Evolutionary conservation across 2,329 filamentous ascomycete species (phyloP), one percentile per base, ranked within the genome.

Genomic region (Colletotrichum plurivorum): DNA sequence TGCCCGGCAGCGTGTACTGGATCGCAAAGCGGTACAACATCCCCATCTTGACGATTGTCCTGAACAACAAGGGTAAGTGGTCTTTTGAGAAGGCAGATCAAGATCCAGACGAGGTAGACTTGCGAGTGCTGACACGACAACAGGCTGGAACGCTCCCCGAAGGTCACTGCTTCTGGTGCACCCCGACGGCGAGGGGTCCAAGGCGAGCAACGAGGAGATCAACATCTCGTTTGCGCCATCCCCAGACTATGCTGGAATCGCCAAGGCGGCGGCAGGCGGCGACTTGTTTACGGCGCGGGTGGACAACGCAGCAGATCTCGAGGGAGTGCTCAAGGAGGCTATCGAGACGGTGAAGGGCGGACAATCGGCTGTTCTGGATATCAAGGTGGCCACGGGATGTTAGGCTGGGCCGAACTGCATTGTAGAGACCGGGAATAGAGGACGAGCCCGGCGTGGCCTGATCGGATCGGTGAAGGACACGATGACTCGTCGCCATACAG

Each of bases 1-100:
- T 88, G 0, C 87, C 87, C 0, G 83, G 82, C 1, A 88, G 84
- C 36, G 86, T 87, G 8, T 84, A 88, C 76, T 89, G 87, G 87
- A 86, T 89, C 51, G 80, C 85, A 7, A 81, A 79, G 72, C 81
- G 86, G 20, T 89, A 89, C 72, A 78, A 82, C 31, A 87, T 88
- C 20, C 87, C 87, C 0, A 78, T 88, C 2, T 71, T 89, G 71
- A 88, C 86, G 0, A 83, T 89, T 66, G 83, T 89, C 5, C 76
- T 89, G 36, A 89, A 89, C 73, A 89, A 89, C 76, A 85, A 86
- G 72, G 87, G 87, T 81, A 31, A 74, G 78, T 73, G 43, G 7
- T 3, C 36, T 39, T 36, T n/a, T 8, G 73, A 71, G 16, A 67
- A 64, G 5, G 3, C 36, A 20, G 9, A 36, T 10, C 13, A 13